Evolutionary conservation across 371 early-diverging fungal species (phyloP).

Genomic region (Lichtheimia ornata): DNA sequence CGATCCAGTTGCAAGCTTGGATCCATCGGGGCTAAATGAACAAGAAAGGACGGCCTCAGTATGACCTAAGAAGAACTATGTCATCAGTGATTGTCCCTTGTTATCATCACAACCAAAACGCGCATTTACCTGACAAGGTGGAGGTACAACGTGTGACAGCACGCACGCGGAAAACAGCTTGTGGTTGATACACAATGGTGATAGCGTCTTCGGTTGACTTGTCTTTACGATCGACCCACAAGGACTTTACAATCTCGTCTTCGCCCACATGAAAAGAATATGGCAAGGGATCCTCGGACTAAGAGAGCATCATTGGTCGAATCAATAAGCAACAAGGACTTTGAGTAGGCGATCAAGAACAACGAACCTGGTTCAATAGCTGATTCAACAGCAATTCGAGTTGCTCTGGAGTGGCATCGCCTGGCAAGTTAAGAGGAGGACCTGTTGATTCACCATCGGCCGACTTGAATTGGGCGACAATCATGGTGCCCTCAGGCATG

Average conservation of each 20-base stretch:
- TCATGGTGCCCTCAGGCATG: constrained; percentile 53
- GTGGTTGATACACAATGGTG: constrained; percentile 89
- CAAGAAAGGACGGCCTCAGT: constrained; percentile 91
- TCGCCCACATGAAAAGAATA: constrained; percentile 91
- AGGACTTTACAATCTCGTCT: constrained; percentile 71
- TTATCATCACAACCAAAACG: background rate
- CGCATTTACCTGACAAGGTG: constrained; percentile 66
- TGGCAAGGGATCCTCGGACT: constrained; percentile 83
- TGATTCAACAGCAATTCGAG: constrained; percentile 87
- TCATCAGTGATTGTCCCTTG: too few relatives aligned
- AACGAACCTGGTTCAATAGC: constrained; percentile 77
- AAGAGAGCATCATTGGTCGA: background rate
- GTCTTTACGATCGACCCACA: constrained; percentile 76
- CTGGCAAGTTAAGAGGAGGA: constrained; percentile 86
- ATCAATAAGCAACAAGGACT: background rate
- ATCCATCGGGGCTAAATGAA: constrained; percentile 92
- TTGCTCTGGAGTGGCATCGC: constrained; percentile 83
- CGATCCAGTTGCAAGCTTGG: constrained; percentile 91
- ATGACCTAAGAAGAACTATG: constrained; percentile 64
- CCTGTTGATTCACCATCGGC: constrained; percentile 83
- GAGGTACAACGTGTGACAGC: constrained; percentile 90
- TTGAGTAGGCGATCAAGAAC: background rate
- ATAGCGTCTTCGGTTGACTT: constrained; percentile 84
- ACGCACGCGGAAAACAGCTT: constrained; percentile 92
- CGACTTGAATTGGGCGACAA: constrained; percentile 82